Evolutionary conservation across 148 eudicot genomes (phyloP).

Genomic region (Diospyros lotus): DNA sequence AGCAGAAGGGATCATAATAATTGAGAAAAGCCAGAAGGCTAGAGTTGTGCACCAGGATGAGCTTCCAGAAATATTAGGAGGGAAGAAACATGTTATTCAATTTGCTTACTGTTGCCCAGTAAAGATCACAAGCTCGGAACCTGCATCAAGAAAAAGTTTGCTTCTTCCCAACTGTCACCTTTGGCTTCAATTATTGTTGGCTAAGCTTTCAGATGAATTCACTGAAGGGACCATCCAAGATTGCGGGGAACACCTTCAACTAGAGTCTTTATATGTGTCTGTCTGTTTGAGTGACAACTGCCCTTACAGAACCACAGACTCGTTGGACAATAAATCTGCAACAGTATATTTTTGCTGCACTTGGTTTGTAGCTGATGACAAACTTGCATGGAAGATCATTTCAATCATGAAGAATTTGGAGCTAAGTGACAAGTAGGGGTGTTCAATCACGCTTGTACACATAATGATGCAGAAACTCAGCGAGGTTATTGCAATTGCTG

Average conservation of each 20-base stretch:
- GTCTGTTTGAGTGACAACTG: slow-evolving; percentile 36
- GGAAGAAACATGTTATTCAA: slow-evolving; percentile 29
- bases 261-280: slow-evolving; percentile 28
- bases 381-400: slow-evolving; percentile 50
- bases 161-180: slow-evolving; percentile 1
- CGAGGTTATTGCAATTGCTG: too few relatives aligned
- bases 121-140: background rate
- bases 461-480: too few relatives aligned
- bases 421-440: background rate
- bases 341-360: slow-evolving; percentile 39
- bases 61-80: slow-evolving; percentile 33
- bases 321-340: slow-evolving; percentile 8
- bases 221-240: slow-evolving; percentile 29
- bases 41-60: slow-evolving; percentile 64
- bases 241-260: slow-evolving; percentile 27
- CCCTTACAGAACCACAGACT: slow-evolving; percentile 27
- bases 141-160: slow-evolving; percentile 4
- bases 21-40: slow-evolving; percentile 39
- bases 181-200: slow-evolving; percentile 27
- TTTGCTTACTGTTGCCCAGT: slow-evolving; percentile 45
- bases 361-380: slow-evolving; percentile 48
- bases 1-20: slow-evolving; percentile 54
- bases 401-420: slow-evolving; percentile 33
- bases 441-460: too few relatives aligned
- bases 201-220: slow-evolving; percentile 21